A percentile compares a stretch with the other conserved stretches of the same genome.
These are phyloP conservation scores for Neofusicoccum ribis DNA, from an alignment of 2,329 filamentous ascomycete species.

Conservation along the genomic window DNA sequence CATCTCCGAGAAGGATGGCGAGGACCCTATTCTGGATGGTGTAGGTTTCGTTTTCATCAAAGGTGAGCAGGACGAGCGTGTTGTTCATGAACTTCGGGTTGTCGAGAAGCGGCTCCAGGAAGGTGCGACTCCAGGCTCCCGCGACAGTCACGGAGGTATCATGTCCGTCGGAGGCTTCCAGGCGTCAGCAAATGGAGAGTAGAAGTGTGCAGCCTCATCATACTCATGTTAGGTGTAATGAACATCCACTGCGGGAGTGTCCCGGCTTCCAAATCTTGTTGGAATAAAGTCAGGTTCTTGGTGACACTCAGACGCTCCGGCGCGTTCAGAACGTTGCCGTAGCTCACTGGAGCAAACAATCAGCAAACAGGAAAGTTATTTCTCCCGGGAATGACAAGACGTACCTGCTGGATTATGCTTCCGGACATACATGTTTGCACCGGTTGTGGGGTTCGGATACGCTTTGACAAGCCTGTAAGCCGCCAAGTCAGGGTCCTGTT, in stretches of 20 bases:
- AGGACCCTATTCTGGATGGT: slow-evolving; percentile 67
- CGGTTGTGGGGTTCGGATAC: slow-evolving; percentile 65
- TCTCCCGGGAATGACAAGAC: background rate
- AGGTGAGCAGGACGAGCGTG: slow-evolving; percentile 73
- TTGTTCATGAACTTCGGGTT: slow-evolving; percentile 72
- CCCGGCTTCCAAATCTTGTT: slow-evolving; percentile 63
- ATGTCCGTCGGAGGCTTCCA: slow-evolving; percentile 71
- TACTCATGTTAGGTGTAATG: slow-evolving; percentile 62
- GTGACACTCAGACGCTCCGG: slow-evolving; percentile 64
- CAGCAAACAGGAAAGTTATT: too few species aligned
- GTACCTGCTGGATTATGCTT: slow-evolving; percentile 67
- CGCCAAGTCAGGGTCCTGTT: background rate
- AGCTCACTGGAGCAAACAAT: slow-evolving; percentile 53
- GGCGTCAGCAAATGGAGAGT: slow-evolving; percentile 52
- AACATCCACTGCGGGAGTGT: slow-evolving; percentile 71
- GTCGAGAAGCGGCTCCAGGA: slow-evolving; percentile 68
- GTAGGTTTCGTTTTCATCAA: slow-evolving; percentile 77
- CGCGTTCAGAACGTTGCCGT: slow-evolving; percentile 63
- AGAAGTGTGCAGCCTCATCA: background rate
- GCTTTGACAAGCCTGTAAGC: slow-evolving; percentile 44
- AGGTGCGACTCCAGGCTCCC: slow-evolving; percentile 66
- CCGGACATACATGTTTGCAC: slow-evolving; percentile 74
- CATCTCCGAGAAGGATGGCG: slow-evolving; percentile 71
- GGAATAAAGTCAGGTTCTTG: slow-evolving; percentile 74
- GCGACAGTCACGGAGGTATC: slow-evolving; percentile 70